A percentile compares a stretch with the other conserved stretches of the same genome.
Conservation (phyloP, 2,329 filamentous ascomycete genomes). For the Paraconiothyrium brasiliense region DNA sequence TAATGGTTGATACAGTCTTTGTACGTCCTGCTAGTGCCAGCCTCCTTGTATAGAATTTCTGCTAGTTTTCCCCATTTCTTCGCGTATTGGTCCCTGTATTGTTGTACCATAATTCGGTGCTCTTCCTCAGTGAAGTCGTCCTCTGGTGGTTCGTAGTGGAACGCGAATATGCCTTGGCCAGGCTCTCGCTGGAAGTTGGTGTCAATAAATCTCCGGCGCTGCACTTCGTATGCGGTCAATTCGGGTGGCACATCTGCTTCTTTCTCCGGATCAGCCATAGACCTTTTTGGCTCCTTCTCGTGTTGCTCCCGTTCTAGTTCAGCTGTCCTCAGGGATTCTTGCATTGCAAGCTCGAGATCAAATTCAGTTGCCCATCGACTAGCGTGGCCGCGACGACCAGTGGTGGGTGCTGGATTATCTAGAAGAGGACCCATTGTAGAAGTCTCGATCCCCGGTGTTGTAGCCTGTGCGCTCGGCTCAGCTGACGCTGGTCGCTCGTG, state of each 20-base stretch:
- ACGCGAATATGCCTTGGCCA: conserved; percentile 73
- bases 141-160: conserved; percentile 75
- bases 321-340: conserved; percentile 73
- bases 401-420: conserved; percentile 37
- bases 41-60: conserved; percentile 62
- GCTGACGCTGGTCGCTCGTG: conserved; percentile 47
- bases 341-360: conserved; percentile 75
- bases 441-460: conserved; percentile 58
- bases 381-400: conserved; percentile 42
- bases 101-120: conserved; percentile 74
- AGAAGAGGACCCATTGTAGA: conserved; percentile 39
- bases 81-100: conserved; percentile 74
- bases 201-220: conserved; percentile 70
- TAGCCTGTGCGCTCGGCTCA: conserved; percentile 46
- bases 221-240: conserved; percentile 68
- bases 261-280: conserved; percentile 77
- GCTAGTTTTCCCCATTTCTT: conserved; percentile 87
- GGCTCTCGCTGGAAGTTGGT: conserved; percentile 71
- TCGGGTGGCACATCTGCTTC: conserved; percentile 79
- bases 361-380: conserved; percentile 67
- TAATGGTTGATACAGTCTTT: conserved; percentile 87
- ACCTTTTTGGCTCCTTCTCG: conserved; percentile 66
- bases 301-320: conserved; percentile 78
- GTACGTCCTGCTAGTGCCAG: conserved; percentile 70
- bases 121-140: conserved; percentile 81